Evolutionary conservation across 2,329 filamentous ascomycete genomes (phyloP).

Genomic region (Ascochyta fabae): DNA sequence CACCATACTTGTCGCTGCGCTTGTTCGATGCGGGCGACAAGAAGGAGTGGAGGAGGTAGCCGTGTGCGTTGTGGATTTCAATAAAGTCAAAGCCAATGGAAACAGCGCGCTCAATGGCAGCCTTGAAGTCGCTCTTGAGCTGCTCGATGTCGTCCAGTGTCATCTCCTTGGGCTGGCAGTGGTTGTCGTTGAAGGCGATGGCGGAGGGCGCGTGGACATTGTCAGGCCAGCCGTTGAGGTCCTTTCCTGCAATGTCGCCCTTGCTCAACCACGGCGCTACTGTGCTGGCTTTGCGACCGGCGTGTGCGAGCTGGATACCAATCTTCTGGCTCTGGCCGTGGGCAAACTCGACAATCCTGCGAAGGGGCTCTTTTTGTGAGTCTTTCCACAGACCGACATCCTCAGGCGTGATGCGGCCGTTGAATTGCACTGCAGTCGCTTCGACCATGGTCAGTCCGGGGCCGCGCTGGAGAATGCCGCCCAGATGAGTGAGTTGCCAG

Average conservation of each 20-base stretch:
- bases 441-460: conserved; percentile 78
- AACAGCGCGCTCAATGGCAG: conserved; percentile 62
- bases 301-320: conserved; percentile 82
- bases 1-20: conserved; percentile 71
- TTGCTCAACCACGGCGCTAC: conserved; percentile 68
- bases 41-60: conserved; percentile 76
- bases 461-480: conserved; percentile 77
- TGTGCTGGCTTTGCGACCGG: conserved; percentile 69
- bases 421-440: conserved; percentile 74
- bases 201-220: conserved; percentile 64
- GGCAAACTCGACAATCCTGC: conserved; percentile 75
- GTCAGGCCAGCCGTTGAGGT: conserved; percentile 62
- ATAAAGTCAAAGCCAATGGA: conserved; percentile 76
- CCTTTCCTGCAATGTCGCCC: conserved; percentile 62
- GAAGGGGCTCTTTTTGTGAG: conserved; percentile 75
- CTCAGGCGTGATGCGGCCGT: conserved; percentile 83
- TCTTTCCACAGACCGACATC: conserved; percentile 85
- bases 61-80: conserved; percentile 82
- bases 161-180: conserved; percentile 70
- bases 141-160: conserved; percentile 70
- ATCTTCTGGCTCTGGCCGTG: conserved; percentile 80
- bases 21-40: conserved; percentile 73
- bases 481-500: conserved; percentile 83
- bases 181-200: conserved; percentile 67
- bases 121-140: conserved; percentile 68